Percentiles rank a stretch among this genome's conserved stretches.
Evolutionary conservation across 148 eudicot species (phyloP).

Genomic region (Spergularia marina): DNA sequence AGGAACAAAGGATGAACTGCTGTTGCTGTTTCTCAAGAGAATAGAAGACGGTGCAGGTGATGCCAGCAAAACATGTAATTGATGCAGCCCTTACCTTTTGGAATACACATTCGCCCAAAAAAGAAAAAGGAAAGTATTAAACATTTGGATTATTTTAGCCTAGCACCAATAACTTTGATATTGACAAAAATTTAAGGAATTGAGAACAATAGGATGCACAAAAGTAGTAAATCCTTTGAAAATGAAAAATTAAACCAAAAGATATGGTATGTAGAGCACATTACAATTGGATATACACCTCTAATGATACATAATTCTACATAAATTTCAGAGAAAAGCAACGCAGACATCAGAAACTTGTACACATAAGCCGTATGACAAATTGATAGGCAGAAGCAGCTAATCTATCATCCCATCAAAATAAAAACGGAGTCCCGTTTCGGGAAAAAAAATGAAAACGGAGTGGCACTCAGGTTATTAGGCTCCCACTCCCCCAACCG

Average conservation of each 20-base stretch:
- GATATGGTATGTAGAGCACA: background rate
- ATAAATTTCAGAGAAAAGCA: background rate
- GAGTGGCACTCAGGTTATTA: too few relatives aligned
- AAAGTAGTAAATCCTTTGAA: slow-evolving; percentile 1
- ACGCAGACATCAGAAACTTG: background rate
- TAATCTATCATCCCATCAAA: too few relatives aligned
- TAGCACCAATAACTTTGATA: background rate
- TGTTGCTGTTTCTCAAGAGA: slow-evolving; percentile 66
- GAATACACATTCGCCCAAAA: background rate
- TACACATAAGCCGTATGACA: too few relatives aligned
- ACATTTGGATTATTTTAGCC: background rate
- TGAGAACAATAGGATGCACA: background rate
- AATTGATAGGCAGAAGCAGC: too few relatives aligned
- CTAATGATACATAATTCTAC: background rate
- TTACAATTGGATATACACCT: background rate
- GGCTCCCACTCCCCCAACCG: too few relatives aligned
- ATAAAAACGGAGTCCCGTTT: too few relatives aligned
- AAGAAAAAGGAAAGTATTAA: too few relatives aligned
- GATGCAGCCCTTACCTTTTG: slow-evolving; percentile 91
- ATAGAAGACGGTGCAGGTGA: slow-evolving; percentile 71
- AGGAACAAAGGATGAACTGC: slow-evolving; percentile 53
- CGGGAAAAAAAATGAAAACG: too few relatives aligned
- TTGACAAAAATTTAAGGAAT: background rate
- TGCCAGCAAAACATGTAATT: slow-evolving; percentile 90
- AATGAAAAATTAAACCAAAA: slow-evolving; percentile 2